Base-by-base conservation (phyloP, 768 basidiomycete species). In the Trametes punicea region DNA sequence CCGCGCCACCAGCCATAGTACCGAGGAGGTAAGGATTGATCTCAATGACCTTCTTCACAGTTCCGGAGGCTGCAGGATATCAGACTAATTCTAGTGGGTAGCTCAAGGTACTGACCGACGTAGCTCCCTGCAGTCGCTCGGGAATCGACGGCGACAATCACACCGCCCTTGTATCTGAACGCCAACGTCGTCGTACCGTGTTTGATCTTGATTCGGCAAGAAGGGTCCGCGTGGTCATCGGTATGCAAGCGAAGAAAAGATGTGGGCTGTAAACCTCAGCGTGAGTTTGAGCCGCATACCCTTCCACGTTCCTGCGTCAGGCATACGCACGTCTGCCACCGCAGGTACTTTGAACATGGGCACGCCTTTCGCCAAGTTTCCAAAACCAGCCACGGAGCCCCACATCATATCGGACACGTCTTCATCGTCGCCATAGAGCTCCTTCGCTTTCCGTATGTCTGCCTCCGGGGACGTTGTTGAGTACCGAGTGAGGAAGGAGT, bases 91-190 rank as follows among this genome's bases (percentile, higher is more conserved):
- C 9, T 9, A 3, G 2, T 20, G 4, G 10, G 40, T 41, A 30
- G 15, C 16, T 10, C n/a, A n/a, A n/a, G n/a, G 16, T 2, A 76
- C 83, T 46, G 53, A 95, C 96, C 96, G 69, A 99, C 81, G 71
- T 99, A 98, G 75, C 87, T 93, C 69, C 97, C 97, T 29, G 95
- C 91, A 7, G 97, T 98, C 29, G 97, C 97, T 72, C 97, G 76
- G 31, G 96, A 98, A 70, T 99, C 97, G n/a, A 99, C 97, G 20
- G 93, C 92, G n/a, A 98, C 97, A 59, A 98, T 95, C 55, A 98
- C 93, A 51, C 97, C 97, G 20, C 97, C 97, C 69, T 91, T 77
- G 76, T 89, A 99, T 69, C 93, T 81, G 82, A 99, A 99, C 6
- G 97, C 97, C 38, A 99, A 80, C 2, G 97, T 98, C 9, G 97